Evolutionary conservation across 73 alveolate genomes (phyloP).

Genomic region (Paramecium sonneborni): DNA sequence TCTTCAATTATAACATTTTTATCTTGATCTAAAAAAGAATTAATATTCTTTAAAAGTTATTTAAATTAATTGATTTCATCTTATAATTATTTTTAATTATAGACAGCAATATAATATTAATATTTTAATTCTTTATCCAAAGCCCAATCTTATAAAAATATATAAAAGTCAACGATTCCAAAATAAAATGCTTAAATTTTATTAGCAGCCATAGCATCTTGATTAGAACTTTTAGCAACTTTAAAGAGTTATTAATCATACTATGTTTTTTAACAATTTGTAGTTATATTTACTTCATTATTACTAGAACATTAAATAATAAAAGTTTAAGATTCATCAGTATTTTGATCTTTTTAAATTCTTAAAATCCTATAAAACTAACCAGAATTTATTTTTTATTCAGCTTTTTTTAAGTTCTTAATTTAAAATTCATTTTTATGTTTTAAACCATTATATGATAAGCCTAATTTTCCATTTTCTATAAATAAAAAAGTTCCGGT

Average conservation of each 20-base stretch:
- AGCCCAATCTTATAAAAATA: conserved; percentile 13
- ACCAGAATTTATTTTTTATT: neutral
- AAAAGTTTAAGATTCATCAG: neutral
- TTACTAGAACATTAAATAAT: neutral
- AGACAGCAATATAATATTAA: neutral
- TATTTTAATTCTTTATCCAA: neutral
- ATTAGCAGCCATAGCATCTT: conserved; percentile 26
- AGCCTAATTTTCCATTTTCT: neutral
- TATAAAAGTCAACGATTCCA: neutral
- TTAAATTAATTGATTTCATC: neutral
- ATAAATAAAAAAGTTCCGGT: neutral
- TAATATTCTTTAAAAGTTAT: neutral
- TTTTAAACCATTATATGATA: neutral
- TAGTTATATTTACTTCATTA: neutral
- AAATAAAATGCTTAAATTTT: neutral
- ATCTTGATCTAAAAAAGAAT: neutral
- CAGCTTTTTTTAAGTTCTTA: neutral
- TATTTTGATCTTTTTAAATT: neutral
- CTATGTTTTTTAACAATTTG: neutral
- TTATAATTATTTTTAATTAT: neutral
- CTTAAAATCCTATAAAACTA: neutral
- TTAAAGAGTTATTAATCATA: neutral
- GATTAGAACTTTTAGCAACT: neutral
- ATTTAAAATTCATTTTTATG: neutral
- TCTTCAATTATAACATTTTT: neutral